Conservation (phyloP, 768 basidiomycete genomes). For the Mycena kentingensis region DNA sequence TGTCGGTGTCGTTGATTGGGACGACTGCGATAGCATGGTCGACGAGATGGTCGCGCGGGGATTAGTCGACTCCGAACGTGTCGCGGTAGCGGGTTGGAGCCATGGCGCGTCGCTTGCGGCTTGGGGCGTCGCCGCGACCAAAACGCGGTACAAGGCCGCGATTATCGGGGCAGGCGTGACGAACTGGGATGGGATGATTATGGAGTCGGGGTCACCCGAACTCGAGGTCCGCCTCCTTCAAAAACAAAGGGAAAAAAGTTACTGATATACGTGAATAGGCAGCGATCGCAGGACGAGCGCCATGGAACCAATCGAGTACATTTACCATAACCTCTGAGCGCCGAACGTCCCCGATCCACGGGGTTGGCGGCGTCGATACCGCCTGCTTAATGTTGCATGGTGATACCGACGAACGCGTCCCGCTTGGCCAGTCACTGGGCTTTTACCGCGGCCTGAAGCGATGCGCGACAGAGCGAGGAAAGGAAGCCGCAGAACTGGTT, state of each 20-base stretch:
- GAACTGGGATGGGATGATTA: slow-evolving; percentile 41
- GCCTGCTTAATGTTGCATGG: slow-evolving; percentile 55
- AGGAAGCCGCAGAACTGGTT: slow-evolving; percentile 32
- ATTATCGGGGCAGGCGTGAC: slow-evolving; percentile 38
- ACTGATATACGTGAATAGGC: slow-evolving; percentile 23
- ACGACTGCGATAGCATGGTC: slow-evolving; percentile 41
- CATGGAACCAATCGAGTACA: slow-evolving; percentile 31
- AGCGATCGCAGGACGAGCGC: slow-evolving; percentile 33
- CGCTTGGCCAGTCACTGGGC: slow-evolving; percentile 38
- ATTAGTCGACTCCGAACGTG: slow-evolving; percentile 31
- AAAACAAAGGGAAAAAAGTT: slow-evolving; percentile 1
- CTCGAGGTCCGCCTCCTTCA: slow-evolving; percentile 30
- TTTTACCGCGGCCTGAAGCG: slow-evolving; percentile 36
- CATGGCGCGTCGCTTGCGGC: slow-evolving; percentile 39
- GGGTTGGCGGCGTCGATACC: slow-evolving; percentile 41
- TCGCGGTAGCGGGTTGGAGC: slow-evolving; percentile 41
- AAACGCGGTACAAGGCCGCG: slow-evolving; percentile 38
- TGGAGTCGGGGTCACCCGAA: slow-evolving; percentile 38
- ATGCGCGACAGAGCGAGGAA: slow-evolving; percentile 31
- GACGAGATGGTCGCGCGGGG: slow-evolving; percentile 36
- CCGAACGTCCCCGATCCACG: slow-evolving; percentile 35
- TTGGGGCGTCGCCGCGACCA: slow-evolving; percentile 39
- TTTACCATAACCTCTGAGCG: slow-evolving; percentile 14
- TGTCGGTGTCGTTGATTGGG: slow-evolving; percentile 35
- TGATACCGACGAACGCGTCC: slow-evolving; percentile 54